phyloP scores from a whole-genome alignment of 2,329 filamentous ascomycete species.

The Daldinia sp. region DNA sequence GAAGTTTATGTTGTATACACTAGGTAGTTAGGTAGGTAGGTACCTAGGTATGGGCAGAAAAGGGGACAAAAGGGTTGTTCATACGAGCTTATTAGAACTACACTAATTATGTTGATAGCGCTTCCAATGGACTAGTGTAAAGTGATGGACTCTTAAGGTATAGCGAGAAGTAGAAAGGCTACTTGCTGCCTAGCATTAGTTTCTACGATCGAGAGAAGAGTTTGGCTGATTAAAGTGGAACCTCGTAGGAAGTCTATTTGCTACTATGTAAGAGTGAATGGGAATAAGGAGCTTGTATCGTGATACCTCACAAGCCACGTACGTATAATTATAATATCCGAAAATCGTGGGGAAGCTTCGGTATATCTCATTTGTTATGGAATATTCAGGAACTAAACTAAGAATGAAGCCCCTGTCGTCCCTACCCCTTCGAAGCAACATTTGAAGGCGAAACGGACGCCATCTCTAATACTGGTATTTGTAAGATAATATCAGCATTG shows the following conservation, averaged over 20 bases:
- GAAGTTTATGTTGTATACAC: background rate
- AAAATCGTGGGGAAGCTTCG: background rate
- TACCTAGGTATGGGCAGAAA: slow-evolving; percentile 2
- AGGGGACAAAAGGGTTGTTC: background rate
- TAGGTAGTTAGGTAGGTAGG: background rate
- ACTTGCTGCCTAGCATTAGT: background rate
- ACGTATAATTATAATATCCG: background rate
- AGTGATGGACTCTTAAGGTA: background rate
- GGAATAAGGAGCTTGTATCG: background rate
- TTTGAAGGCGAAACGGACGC: background rate
- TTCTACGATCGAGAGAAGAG: background rate
- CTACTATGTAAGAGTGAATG: background rate
- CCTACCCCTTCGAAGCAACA: background rate
- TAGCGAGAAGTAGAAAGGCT: background rate
- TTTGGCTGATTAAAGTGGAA: background rate
- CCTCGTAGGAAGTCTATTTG: background rate
- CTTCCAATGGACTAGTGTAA: background rate
- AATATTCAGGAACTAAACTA: background rate
- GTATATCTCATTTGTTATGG: background rate
- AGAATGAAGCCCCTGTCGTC: background rate
- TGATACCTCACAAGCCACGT: background rate
- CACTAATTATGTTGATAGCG: background rate
- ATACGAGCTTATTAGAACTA: background rate
- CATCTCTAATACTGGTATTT: too few relatives aligned
- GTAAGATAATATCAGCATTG: background rate